phyloP scores from a whole-genome alignment of 345 rosid genomes.

The Stellera chamaejasme region DNA sequence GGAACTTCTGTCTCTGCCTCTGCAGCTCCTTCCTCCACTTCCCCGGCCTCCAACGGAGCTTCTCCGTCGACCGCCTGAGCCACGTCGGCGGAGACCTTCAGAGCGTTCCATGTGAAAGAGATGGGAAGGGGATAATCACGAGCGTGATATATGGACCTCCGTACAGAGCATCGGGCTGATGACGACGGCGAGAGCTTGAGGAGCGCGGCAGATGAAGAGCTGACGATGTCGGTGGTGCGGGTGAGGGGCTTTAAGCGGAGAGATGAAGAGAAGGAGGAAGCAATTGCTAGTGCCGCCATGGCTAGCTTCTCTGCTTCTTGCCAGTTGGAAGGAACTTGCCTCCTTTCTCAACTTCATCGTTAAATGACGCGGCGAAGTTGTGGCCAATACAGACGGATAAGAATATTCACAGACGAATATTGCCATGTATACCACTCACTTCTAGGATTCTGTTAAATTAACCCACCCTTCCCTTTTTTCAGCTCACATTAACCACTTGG shows the following conservation, averaged over 20 bases:
- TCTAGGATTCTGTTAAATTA: too few species aligned
- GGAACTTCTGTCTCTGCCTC: constrained; percentile 14
- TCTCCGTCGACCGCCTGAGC: constrained; percentile 36
- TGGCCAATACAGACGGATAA: too few species aligned
- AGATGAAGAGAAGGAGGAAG: constrained; percentile 34
- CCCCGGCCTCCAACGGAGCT: constrained; percentile 18
- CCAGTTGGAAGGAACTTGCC: too few species aligned
- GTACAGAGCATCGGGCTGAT: constrained; percentile 2
- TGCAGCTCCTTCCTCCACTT: constrained; percentile 6
- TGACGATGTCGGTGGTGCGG: constrained; percentile 1
- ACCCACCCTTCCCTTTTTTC: too few species aligned
- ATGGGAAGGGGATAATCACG: constrained; percentile 10
- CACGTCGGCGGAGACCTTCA: constrained; percentile 38
- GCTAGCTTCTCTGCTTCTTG: constrained; percentile 7
- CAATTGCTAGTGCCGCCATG: constrained; percentile 32
- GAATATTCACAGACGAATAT: too few species aligned
- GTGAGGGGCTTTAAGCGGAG: constrained; percentile 20
- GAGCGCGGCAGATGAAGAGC: background rate
- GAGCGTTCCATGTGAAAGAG: constrained; percentile 23
- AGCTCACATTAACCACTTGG: too few species aligned
- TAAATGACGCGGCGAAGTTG: too few species aligned
- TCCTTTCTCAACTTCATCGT: too few species aligned
- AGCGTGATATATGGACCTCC: background rate
- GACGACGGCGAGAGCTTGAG: constrained; percentile 14
- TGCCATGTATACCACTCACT: too few species aligned